phyloP scores from a whole-genome alignment of 441 rosid species.

The Melastoma candidum region DNA sequence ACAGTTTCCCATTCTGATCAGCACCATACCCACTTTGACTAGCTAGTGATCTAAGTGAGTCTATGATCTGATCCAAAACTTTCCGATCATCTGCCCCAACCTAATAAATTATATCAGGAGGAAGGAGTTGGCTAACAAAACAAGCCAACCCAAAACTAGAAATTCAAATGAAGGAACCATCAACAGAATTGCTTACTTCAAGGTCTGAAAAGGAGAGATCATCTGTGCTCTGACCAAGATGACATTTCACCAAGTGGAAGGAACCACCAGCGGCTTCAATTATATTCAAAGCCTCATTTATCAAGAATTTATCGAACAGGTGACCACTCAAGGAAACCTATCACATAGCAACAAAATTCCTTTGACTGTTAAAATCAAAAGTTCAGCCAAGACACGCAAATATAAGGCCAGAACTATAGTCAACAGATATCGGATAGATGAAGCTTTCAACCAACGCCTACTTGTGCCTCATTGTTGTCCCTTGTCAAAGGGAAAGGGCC shows the following conservation, averaged over 20 bases:
- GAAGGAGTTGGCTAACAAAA: conserved; percentile 7
- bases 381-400: no score
- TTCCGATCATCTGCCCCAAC: conserved; percentile 77
- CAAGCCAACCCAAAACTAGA: background rate
- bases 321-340: conserved; percentile 95
- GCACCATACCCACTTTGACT: conserved; percentile 38
- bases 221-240: conserved; percentile 69
- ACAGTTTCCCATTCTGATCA: conserved; percentile 21
- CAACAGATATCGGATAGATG: no score
- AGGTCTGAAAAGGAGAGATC: conserved; percentile 79
- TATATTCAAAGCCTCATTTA: conserved; percentile 89
- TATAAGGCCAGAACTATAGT: no score
- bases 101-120: conserved; percentile 30
- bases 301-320: conserved; percentile 80
- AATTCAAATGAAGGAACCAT: conserved; percentile 5
- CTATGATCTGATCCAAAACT: conserved; percentile 77
- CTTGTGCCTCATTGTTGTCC: no score
- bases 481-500: no score
- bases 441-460: no score
- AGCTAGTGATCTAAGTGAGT: conserved; percentile 73
- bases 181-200: conserved; percentile 41
- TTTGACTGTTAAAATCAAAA: background rate
- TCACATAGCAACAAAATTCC: conserved; percentile 18
- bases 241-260: conserved; percentile 82
- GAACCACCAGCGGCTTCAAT: conserved; percentile 89